These are phyloP conservation scores for Hypomyces rosellus DNA, from an alignment of 2,329 filamentous ascomycete species.

Conservation along the genomic window DNA sequence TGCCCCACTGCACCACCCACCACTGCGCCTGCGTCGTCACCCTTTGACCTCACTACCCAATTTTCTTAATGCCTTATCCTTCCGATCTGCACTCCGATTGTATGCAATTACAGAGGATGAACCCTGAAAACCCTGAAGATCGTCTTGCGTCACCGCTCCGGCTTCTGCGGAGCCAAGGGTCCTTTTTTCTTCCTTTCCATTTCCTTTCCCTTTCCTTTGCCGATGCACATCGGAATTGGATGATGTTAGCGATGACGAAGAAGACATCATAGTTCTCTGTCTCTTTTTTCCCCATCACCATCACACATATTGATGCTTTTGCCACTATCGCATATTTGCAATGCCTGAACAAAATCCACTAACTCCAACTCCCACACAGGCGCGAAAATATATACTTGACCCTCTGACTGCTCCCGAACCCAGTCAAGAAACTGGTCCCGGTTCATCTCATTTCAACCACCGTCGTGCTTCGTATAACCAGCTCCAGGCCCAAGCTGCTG, in stretches of 20 bases:
- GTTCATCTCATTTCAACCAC: constrained; percentile 45
- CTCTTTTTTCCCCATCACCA: not conserved
- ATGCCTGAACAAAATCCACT: not conserved
- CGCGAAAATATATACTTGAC: constrained; percentile 60
- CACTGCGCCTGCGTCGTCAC: constrained; percentile 2
- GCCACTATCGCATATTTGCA: too few species aligned
- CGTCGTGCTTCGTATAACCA: constrained; percentile 13
- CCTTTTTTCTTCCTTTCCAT: not conserved
- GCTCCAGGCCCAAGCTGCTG: not conserved
- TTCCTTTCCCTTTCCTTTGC: not conserved
- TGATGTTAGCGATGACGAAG: not conserved
- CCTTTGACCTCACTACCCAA: not conserved
- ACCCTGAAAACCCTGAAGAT: constrained; percentile 7
- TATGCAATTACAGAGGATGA: not conserved
- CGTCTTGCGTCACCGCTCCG: constrained; percentile 5
- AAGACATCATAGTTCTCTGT: not conserved
- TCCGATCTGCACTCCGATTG: constrained; percentile 1
- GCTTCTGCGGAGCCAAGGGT: constrained; percentile 4
- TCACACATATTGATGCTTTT: too few species aligned
- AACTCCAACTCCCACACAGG: constrained; percentile 40
- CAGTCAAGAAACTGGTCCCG: constrained; percentile 60
- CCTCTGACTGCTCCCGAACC: constrained; percentile 64
- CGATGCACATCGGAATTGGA: constrained; percentile 1
- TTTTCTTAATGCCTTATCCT: too few species aligned
- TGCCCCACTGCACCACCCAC: not conserved